Base-by-base conservation (phyloP, 108 stramenopile species). In the Parmales sp. region DNA sequence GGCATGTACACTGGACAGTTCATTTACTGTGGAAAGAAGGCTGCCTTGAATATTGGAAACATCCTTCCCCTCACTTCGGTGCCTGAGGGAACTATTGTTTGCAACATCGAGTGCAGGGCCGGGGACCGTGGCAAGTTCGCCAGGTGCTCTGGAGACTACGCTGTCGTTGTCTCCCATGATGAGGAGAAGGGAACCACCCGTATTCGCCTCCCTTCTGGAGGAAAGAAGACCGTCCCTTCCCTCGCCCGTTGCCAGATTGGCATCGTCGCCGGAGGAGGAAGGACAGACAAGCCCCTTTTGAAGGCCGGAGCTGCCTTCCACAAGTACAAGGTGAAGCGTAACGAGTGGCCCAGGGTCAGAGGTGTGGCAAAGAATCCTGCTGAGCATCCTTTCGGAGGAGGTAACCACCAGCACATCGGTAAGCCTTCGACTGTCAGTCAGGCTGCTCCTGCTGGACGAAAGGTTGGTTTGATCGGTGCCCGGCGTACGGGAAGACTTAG, bases 321-420 rank as follows among this genome's bases (percentile, higher is more conserved):
- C 96, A 99, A 99, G 92, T 99, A 94, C 81, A 88, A 92, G 74
- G 98, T 96, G 64, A 99, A 99, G 90, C 88, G 98, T 51, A 99
- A 99, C 92, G 96, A 95, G 89, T 99, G 98, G 98, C 98, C 98
- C 63, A 95, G 91, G 88, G 95, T 99, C 80, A 87, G 98, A 80
- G 98, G 98, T 93, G 98, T 99, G 63, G 98, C 98, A 25, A 98
- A 95, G 85, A 99, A 99, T 77, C 98, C 98, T 20, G 98, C 98
- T 68, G 98, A 99, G 95, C 98, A 99, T 78, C 97, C 97, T 60
- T 85, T 86, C 90, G 98, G 98, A 74, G 98, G 98, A 77, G 98
- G 97, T 92, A 98, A 98, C 95, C 97, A 99, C 80, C 97, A 99
- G 90, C 97, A 98, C 90, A 98, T 99, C 79, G 98, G 98, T 86